phyloP scores from a whole-genome alignment of 169 alveolate species.

The Theileria orientalis region DNA sequence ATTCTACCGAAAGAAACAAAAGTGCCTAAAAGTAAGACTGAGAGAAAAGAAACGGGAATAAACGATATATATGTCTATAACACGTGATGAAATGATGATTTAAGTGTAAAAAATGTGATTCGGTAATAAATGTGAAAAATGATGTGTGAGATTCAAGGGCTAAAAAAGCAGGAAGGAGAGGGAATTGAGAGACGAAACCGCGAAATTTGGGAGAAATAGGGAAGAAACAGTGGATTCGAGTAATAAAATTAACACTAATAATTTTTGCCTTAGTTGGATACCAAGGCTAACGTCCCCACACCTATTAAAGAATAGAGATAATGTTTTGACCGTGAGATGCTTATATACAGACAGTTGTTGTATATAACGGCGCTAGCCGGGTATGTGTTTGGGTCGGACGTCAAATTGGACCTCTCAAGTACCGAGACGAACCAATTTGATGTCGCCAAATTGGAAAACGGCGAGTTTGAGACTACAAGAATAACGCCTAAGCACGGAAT shows the following conservation, averaged over 20 bases:
- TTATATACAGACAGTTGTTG: neutral
- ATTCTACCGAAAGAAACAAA: too few species aligned
- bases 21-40: too few species aligned
- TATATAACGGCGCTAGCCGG: neutral
- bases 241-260: too few species aligned
- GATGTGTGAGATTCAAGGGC: too few species aligned
- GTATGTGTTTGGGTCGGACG: slow-evolving; percentile 5
- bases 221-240: neutral
- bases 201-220: neutral
- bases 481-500: slow-evolving; percentile 2
- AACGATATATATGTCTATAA: too few species aligned
- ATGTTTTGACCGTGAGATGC: neutral
- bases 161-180: neutral
- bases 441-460: neutral
- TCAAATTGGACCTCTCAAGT: slow-evolving; percentile 3
- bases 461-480: neutral
- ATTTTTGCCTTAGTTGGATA: too few species aligned
- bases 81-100: too few species aligned
- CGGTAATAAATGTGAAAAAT: too few species aligned
- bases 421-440: neutral
- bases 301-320: neutral
- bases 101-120: too few species aligned
- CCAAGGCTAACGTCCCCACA: too few species aligned
- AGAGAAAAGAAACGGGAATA: too few species aligned
- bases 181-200: neutral